Base-by-base conservation (phyloP, 2,329 filamentous ascomycete genomes). In the Penicillium sp. region DNA sequence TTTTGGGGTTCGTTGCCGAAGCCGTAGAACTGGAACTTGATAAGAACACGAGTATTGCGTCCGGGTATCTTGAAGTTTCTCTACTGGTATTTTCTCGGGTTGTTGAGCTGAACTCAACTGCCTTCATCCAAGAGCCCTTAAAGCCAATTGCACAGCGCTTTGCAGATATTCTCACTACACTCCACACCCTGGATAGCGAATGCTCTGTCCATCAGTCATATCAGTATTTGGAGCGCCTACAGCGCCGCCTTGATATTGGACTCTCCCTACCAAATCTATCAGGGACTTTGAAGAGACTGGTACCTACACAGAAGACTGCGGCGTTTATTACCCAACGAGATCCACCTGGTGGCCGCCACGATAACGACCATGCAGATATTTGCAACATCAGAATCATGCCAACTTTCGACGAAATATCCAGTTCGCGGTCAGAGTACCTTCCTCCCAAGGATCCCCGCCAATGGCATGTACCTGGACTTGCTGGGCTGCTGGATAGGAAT, bases 71-170 rank as follows among this genome's bases (percentile, higher is more conserved):
- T 2, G 64, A 72, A 42, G 19, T 59, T 13, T 65, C 59, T 27
- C 49, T 72, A 3, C 57, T 61, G 0, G 60, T 69, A 1, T 71
- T 73, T 25, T 68, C 60, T 3, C 62, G 66, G 43, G 63, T 77
- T 4, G 62, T 76, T 4, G 71, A 76, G 43, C 56, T 75, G 33
- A 77, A 77, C 54, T 71, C 75, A 29, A 70, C 67, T n/a, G 75
- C 75, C 3, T 68, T 72, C 50, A 53, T 71, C 11, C 62, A 69
- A 21, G 66, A 71, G n/a, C 39, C 55, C 2, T 46, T 73, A 3
- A 58, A 63, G 23, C 31, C 33, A 1, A 44, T 65, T 3, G 66
- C 64, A 2, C 43, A 58, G 16, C 44, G 44, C 29, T 68, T 70
- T 46, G 50, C 55, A 10, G 49, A 60, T 16, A 47, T 67, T 2